Evolutionary conservation across 306 rosid genomes (phyloP), one percentile per base, ranked within the genome.

Genomic region (Citrullus amarus): DNA sequence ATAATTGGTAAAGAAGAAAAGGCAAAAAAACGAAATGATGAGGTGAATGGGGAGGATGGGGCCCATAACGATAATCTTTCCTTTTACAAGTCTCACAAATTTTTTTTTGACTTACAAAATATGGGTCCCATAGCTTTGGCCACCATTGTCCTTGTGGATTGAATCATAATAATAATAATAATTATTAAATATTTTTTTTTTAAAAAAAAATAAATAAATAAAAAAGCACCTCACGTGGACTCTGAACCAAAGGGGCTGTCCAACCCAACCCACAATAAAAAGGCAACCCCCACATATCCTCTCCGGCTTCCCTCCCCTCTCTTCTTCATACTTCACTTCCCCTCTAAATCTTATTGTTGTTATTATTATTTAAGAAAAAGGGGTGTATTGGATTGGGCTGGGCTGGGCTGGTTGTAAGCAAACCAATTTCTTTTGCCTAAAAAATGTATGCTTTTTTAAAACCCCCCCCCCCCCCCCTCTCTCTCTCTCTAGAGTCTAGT

Each of bases 191-290:
- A 41, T 5, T 41, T 3, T 38, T 4, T 38, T 38, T 32, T 32
- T 1, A 32, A 43, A 8, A 41, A 1, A 41, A 41, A 41, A 87
- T 22, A 22, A 22, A 22, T 22, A 32, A 16, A 62, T 6, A 63
- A 93, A 92, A 87, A 94, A 90, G 98, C 99, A 91, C 91, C 99
- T 91, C 99, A 95, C 98, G 97, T 95, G 99, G 99, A 88, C 78
- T 90, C 98, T 92, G 98, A 92, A 86, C 92, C 93, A 90, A 89
- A 88, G 90, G 88, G 80, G 39, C 96, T 89, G 97, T 89, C 22
- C 22, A 22, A 22, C 22, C 93, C 96, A 87, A 85, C 97, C 98
- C 98, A 93, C 91, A 85, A 86, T 84, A 78, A 82, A 88, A 93
- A 83, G 80, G 86, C 67, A 6, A 71, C 84, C 79, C 61, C 38